Percentiles rank a stretch among this genome's conserved stretches.
phyloP scores from a whole-genome alignment of 225 moss, liverwort and hornwort species.

The Marchantia paleacea region DNA sequence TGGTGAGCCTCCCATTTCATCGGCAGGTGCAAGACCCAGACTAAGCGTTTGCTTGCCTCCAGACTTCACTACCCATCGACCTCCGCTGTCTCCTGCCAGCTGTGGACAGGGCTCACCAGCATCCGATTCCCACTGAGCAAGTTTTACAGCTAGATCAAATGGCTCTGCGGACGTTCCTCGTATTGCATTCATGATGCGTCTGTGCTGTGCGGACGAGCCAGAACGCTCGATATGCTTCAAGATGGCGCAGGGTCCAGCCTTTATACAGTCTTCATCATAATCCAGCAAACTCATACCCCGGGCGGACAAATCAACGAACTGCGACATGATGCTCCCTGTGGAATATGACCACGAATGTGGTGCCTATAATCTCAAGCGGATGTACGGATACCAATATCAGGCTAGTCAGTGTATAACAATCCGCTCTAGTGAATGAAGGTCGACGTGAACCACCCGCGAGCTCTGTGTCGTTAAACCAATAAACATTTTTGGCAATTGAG shows the following conservation, averaged over 20 bases:
- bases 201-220: slow-evolving; percentile 38
- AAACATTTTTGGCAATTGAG: neutral
- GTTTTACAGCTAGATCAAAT: slow-evolving; percentile 44
- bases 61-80: slow-evolving; percentile 47
- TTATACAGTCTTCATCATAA: slow-evolving; percentile 49
- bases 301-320: slow-evolving; percentile 46
- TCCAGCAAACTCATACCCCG: slow-evolving; percentile 50
- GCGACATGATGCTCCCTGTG: slow-evolving; percentile 25
- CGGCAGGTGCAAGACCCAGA: slow-evolving; percentile 48
- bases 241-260: slow-evolving; percentile 49
- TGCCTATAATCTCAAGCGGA: neutral
- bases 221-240: slow-evolving; percentile 40
- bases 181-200: slow-evolving; percentile 41
- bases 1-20: slow-evolving; percentile 53
- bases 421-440: neutral
- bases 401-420: neutral
- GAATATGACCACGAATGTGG: neutral
- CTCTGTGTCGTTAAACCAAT: neutral
- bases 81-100: slow-evolving; percentile 50
- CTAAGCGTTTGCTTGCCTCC: slow-evolving; percentile 45
- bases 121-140: slow-evolving; percentile 43
- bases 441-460: too few species aligned
- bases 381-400: neutral
- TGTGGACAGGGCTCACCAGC: slow-evolving; percentile 55
- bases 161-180: slow-evolving; percentile 40